Evolutionary conservation across 225 moss, liverwort and hornwort species (phyloP).

Genomic region (Bryum argenteum): DNA sequence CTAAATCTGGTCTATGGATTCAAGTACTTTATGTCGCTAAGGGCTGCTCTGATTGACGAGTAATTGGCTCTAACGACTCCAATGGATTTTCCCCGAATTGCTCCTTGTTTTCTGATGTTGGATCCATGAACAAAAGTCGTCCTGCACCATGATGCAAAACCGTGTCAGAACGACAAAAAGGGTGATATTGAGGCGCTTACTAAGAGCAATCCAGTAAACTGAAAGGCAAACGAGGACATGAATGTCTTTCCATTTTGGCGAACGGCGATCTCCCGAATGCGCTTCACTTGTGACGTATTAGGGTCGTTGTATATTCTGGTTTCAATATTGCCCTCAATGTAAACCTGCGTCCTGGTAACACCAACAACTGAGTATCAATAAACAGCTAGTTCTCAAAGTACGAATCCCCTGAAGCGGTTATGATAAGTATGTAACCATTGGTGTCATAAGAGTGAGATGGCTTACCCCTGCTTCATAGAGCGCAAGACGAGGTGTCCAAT

Average conservation of each 20-base stretch:
- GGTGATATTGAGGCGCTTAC: not conserved
- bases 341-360: slow-evolving; percentile 74
- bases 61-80: slow-evolving; percentile 45
- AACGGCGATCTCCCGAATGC: slow-evolving; percentile 78
- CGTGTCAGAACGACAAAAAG: slow-evolving; percentile 11
- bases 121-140: slow-evolving; percentile 74
- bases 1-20: slow-evolving; percentile 3
- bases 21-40: slow-evolving; percentile 25
- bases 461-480: slow-evolving; percentile 76
- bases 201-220: not conserved
- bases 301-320: slow-evolving; percentile 82
- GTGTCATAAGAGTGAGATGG: not conserved
- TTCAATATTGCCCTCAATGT: slow-evolving; percentile 88
- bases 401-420: not conserved
- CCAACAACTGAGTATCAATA: slow-evolving; percentile 16
- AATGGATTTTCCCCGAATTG: slow-evolving; percentile 42
- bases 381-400: slow-evolving; percentile 10
- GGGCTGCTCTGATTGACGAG: slow-evolving; percentile 38
- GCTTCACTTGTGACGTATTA: slow-evolving; percentile 63
- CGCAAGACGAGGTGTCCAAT: slow-evolving; percentile 69
- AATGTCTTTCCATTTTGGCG: slow-evolving; percentile 63
- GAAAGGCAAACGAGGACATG: not conserved
- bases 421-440: slow-evolving; percentile 1
- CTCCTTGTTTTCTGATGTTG: slow-evolving; percentile 30
- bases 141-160: slow-evolving; percentile 41